Evolutionary conservation across 2,329 filamentous ascomycete genomes (phyloP), one percentile per base, ranked within the genome.

Genomic region (Lasiodiplodia sp.): DNA sequence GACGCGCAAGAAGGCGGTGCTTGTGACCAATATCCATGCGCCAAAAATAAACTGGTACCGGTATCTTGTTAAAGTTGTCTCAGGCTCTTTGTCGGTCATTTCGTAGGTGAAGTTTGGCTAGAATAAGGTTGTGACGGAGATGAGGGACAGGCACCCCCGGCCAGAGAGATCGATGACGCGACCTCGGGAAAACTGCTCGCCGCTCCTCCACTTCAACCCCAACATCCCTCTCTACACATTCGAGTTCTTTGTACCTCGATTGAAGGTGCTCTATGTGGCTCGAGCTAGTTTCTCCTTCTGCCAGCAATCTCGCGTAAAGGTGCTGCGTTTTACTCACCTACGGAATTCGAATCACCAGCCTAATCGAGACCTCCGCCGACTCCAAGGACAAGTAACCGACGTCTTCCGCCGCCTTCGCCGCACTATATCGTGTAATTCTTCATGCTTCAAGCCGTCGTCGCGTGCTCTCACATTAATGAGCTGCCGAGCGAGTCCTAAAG

Each of bases 1-100:
- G 55, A 80, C 77, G 56, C 77, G 76, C 37, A 75, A 69, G 40
- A 79, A 79, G 8, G 75, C 77, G 49, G 72, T 71, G 16, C 75
- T 75, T 1, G 78, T 80, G 21, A 76, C 73, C 21, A 67, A 16
- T 6, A 67, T 10, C 40, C 52, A 67, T 6, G 73, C 69, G 25
- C 72, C 75, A 66, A 77, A 74, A 40, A 79, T 73, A 4, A 75
- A 62, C 28, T 75, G 72, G 70, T 78, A 77, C 14, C 75, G 75
- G 70, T 78, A 78, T 14, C 23, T 68, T 34, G 58, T 65, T 25
- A 51, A 7, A 3, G 52, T 38, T 38, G 58, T 37, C 44, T 44
- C 62, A 65, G 25, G 49, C 25, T 25, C 58, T 28, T 16, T 28
- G 47, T 64, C 47, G 14, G 44, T 16, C 60, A 64, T 64, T 49